These are phyloP conservation scores for Lunasporangiospora selenospora DNA, from an alignment of 192 early-diverging fungal genomes.

Conservation along the genomic window DNA sequence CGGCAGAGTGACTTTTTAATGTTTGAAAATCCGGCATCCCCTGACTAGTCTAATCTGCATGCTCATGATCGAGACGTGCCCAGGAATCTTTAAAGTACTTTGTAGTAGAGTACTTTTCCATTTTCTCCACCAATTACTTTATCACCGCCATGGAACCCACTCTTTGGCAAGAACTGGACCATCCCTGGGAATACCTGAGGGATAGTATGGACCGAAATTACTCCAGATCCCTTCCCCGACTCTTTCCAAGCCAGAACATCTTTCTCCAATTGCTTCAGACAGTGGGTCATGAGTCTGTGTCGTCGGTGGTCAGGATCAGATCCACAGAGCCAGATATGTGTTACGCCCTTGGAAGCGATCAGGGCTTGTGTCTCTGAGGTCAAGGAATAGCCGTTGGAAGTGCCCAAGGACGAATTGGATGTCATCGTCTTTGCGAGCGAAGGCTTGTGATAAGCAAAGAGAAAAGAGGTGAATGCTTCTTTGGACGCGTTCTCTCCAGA, in stretches of 20 bases:
- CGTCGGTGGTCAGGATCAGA: conserved; percentile 36
- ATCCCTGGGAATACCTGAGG: conserved; percentile 40
- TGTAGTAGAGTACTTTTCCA: conserved; percentile 40
- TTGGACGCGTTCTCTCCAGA: neutral
- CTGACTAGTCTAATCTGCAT: no score
- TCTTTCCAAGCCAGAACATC: conserved; percentile 29
- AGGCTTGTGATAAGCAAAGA: conserved; percentile 27
- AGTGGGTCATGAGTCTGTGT: conserved; percentile 19
- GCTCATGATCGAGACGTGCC: no score
- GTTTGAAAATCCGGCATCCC: no score
- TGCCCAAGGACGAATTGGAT: neutral
- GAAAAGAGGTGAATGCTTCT: conserved; percentile 30
- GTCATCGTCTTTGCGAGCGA: conserved; percentile 16
- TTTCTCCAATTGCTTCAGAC: conserved; percentile 21
- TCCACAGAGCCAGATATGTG: conserved; percentile 47
- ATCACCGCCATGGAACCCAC: conserved; percentile 29
- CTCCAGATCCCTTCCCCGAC: conserved; percentile 33
- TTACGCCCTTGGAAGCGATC: conserved; percentile 12
- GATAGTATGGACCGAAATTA: conserved; percentile 34
- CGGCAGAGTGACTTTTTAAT: no score
- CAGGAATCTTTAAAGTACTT: conserved; percentile 10
- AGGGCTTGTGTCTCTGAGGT: conserved; percentile 9
- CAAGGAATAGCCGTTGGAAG: neutral
- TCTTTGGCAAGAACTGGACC: conserved; percentile 39
- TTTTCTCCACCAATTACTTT: conserved; percentile 14